Conservation (phyloP, 495 filamentous ascomycete species). For the Aspergillus affinis region DNA sequence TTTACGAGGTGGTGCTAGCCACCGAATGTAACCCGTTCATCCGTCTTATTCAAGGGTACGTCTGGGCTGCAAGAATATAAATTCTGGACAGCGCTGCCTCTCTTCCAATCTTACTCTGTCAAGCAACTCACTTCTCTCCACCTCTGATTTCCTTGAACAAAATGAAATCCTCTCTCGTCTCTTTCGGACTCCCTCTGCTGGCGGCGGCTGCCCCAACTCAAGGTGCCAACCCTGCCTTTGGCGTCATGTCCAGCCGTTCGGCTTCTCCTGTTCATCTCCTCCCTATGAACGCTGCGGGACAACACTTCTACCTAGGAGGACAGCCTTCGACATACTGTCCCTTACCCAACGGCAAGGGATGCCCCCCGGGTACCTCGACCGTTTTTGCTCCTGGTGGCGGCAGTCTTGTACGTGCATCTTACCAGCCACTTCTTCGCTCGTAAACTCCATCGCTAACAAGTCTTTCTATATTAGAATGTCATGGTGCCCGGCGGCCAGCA, state of each 20-base stretch:
- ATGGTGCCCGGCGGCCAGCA: slow-evolving; percentile 65
- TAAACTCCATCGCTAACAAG: slow-evolving; percentile 9
- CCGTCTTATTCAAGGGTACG: neutral
- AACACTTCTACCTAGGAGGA: slow-evolving; percentile 43
- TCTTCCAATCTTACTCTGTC: neutral
- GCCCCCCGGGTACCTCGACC: slow-evolving; percentile 46
- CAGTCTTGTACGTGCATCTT: slow-evolving; percentile 29
- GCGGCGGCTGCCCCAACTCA: slow-evolving; percentile 30
- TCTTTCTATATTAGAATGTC: slow-evolving; percentile 32
- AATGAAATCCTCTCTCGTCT: slow-evolving; percentile 30
- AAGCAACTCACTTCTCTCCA: neutral
- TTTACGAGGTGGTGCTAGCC: neutral
- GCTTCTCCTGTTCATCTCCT: slow-evolving; percentile 43
- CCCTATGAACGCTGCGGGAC: slow-evolving; percentile 38
- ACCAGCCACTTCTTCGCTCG: neutral
- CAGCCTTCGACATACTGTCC: slow-evolving; percentile 44
- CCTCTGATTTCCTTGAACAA: slow-evolving; percentile 11
- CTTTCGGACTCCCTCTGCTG: slow-evolving; percentile 31
- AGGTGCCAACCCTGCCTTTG: slow-evolving; percentile 25
- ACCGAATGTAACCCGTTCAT: neutral
- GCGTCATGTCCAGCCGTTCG: slow-evolving; percentile 40
- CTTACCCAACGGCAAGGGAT: slow-evolving; percentile 18
- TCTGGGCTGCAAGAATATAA: neutral
- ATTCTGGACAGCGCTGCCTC: neutral
- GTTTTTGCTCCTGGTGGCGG: slow-evolving; percentile 39